Conservation (phyloP, 305 asterid species). For the Fraxinus floribunda region DNA sequence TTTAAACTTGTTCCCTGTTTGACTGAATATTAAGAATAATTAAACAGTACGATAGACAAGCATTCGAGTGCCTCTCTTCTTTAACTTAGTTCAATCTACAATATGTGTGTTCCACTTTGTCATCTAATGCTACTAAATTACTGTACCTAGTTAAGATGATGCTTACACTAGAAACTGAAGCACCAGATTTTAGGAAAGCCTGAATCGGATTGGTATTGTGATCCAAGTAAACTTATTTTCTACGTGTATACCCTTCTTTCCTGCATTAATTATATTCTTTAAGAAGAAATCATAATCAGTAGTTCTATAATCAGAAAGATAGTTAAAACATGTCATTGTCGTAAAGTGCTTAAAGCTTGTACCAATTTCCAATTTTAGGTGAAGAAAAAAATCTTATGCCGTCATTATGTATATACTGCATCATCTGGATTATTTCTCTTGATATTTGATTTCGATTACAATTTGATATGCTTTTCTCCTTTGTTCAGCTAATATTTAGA, state of each 20-base stretch:
- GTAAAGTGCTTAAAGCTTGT: neutral
- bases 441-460: neutral
- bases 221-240: neutral
- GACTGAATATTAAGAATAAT: neutral
- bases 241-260: neutral
- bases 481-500: constrained; percentile 73
- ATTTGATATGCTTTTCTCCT: constrained; percentile 19
- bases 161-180: neutral
- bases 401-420: too few relatives aligned
- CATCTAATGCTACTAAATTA: neutral
- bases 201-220: neutral
- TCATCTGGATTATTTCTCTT: neutral
- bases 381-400: neutral
- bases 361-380: neutral
- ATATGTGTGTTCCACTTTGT: neutral
- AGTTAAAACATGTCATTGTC: neutral
- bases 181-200: neutral
- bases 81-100: neutral
- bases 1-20: neutral
- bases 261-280: neutral
- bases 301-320: neutral
- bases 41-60: neutral
- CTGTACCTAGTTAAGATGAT: neutral
- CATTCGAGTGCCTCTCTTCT: neutral
- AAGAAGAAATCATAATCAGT: neutral